Evolutionary conservation across 2,329 filamentous ascomycete genomes (phyloP), one percentile per base, ranked within the genome.

Genomic region (Cercospora sojina): DNA sequence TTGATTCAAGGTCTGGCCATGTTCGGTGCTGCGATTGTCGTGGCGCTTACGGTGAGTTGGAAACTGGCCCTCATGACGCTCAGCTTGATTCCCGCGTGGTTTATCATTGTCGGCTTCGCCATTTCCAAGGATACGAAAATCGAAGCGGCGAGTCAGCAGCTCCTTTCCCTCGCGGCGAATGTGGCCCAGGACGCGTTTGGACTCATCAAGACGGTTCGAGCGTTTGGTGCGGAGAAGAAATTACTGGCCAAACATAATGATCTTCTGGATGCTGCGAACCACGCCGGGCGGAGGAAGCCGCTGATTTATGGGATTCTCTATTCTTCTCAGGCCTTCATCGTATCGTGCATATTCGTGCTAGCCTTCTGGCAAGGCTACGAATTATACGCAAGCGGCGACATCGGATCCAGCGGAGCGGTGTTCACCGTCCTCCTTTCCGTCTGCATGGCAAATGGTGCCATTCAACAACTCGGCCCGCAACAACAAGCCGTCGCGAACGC

Each of bases 171-270:
- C 18, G 53, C 53, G 18, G 20, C 53, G 16, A 31, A n/a, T 4
- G 18, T 31, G 2, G 53, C 53, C 16, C 53, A 56, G 29, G 53
- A 56, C 10, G 53, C 53, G 13, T 20, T 56, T 8, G 27, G 27
- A 3, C 18, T 32, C 6, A 56, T 56, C 16, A 56, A 31, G 27
- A 56, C 53, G 8, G 29, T 56, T 4, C 53, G 25, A 13, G 53
- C 53, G 18, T 56, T 56, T 12, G 53, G 53, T 56, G 53, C 53
- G 13, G 27, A 56, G 53, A 16, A 31, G 16, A 56, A 56, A 31
- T 18, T 56, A 85, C 81, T 0, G 80, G 85, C 7, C 77, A 79
- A 51, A 80, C 81, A 84, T 67, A 79, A 84, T 61, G 72, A 72
- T 5, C 74, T 77, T 41, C 76, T 85, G 1, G 69, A 73, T 23